A percentile compares a stretch with the other conserved stretches of the same genome.
Conservation (phyloP, 2,329 filamentous ascomycete genomes). For the Monosporascus cannonballus region DNA sequence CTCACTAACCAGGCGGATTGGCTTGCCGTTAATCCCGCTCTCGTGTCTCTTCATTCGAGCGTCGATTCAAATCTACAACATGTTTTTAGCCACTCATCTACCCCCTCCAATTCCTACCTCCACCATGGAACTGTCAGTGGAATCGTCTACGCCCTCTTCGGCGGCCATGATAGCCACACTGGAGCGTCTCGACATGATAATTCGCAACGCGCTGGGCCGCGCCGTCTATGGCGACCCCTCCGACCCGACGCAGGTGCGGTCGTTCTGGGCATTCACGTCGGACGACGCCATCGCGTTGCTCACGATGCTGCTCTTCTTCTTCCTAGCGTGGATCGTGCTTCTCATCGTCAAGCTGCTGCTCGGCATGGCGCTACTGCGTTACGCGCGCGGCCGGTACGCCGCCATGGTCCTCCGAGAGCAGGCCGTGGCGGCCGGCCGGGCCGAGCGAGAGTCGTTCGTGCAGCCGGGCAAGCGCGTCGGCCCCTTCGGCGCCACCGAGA, state of each 20-base stretch:
- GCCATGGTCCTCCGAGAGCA: conserved; percentile 70
- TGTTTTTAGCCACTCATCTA: conserved; percentile 88
- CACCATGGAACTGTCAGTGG: conserved; percentile 59
- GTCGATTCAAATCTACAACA: conserved; percentile 92
- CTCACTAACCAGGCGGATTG: conserved; percentile 81
- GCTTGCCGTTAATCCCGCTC: conserved; percentile 84
- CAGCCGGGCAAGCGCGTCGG: conserved; percentile 71
- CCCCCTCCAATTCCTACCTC: conserved; percentile 64
- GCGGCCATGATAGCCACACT: conserved; percentile 72
- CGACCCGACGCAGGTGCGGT: conserved; percentile 29
- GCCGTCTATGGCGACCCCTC: conserved; percentile 60
- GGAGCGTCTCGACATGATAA: conserved; percentile 70
- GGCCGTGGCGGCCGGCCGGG: conserved; percentile 36
- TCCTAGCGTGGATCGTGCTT: conserved; percentile 77
- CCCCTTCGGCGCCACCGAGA: conserved; percentile 78
- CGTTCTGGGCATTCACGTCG: conserved; percentile 53
- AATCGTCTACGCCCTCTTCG: conserved; percentile 58
- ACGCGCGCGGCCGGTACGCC: conserved; percentile 71
- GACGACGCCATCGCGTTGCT: conserved; percentile 69
- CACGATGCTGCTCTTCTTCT: conserved; percentile 82
- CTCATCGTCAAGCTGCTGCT: conserved; percentile 80
- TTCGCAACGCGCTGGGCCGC: conserved; percentile 70
- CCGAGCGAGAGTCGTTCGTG: conserved; percentile 51
- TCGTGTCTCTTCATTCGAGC: conserved; percentile 94
- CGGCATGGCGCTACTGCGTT: conserved; percentile 80